Percentiles rank a stretch among this genome's conserved stretches.
These are phyloP conservation scores for Neurospora sp. DNA, from an alignment of 495 filamentous ascomycete genomes.

Conservation along the genomic window DNA sequence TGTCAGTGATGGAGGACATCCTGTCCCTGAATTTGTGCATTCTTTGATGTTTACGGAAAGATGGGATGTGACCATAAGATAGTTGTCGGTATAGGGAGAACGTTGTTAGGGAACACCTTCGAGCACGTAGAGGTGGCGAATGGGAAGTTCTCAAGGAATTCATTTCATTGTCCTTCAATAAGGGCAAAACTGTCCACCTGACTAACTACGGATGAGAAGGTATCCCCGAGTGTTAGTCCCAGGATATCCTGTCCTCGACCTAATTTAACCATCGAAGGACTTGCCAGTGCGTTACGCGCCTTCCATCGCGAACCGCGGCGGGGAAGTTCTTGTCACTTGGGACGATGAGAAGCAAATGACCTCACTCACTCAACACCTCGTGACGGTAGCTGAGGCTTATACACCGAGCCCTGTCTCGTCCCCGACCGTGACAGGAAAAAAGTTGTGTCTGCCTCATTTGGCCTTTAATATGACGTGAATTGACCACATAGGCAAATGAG, in stretches of 20 bases:
- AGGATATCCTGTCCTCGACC: background rate
- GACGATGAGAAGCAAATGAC: background rate
- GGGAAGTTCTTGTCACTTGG: background rate
- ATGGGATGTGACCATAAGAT: background rate
- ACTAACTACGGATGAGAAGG: background rate
- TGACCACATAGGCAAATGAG: background rate
- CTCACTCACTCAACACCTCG: background rate
- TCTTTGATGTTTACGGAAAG: background rate
- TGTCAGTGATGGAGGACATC: background rate
- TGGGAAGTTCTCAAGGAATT: background rate
- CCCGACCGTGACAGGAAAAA: background rate
- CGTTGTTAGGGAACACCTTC: background rate
- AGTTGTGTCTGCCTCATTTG: background rate
- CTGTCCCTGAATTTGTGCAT: background rate
- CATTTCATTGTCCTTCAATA: background rate
- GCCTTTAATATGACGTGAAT: background rate
- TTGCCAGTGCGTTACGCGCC: background rate
- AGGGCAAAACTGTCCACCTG: background rate
- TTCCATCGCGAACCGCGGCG: background rate
- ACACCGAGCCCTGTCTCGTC: background rate
- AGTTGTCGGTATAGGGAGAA: background rate
- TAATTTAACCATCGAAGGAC: background rate
- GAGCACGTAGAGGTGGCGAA: background rate
- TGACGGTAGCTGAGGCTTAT: background rate
- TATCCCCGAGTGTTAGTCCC: background rate